Evolutionary conservation across 441 rosid genomes (phyloP), one percentile per base, ranked within the genome.

Genomic region (Monsonia emarginata): DNA sequence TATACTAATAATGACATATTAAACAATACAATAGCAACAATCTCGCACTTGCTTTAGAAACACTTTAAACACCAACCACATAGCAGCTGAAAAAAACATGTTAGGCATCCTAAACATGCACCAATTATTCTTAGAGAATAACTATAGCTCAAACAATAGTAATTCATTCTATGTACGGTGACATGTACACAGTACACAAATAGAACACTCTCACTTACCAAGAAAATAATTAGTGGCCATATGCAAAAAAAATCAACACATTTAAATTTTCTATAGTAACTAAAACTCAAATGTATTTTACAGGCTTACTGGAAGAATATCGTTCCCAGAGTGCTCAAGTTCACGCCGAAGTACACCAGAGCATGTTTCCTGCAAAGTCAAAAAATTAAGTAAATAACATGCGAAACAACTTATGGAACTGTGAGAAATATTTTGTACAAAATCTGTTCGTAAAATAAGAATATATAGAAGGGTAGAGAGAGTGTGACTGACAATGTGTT

Each of bases 311-410:
- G 71, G 19, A 44, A 82, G 80, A 71, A 89, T 77, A 65, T 95
- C 97, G 27, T 78, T 69, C 2, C 68, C 75, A 59, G 94, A 95
- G 74, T 87, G 95, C 67, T 89, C 98, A 70, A 91, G 61, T 83
- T 95, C 96, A 66, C 99, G 80, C 31, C 97, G 81, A 65, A 95
- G 67, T 64, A 79, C 85, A 21, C 95, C 92, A 52, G 79, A 91
- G 74, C 95, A 95, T 13, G 91, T 88, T 63, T 95, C 99, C 99
- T 88, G 83, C 74, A 61, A 65, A 72, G 61, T 67, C 19, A 24
- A 27, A 66, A 65, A n/a, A n/a, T n/a, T n/a, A n/a, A n/a, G n/a
- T n/a, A 54, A 54, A 7, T 6, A 24, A 56, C 31, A 18, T 10
- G 16, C 31, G 64, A 64, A 3, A 26, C 21, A 52, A n/a, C 19